Evolutionary conservation across 2,329 filamentous ascomycete species (phyloP).

Genomic region (Penicillium freii): DNA sequence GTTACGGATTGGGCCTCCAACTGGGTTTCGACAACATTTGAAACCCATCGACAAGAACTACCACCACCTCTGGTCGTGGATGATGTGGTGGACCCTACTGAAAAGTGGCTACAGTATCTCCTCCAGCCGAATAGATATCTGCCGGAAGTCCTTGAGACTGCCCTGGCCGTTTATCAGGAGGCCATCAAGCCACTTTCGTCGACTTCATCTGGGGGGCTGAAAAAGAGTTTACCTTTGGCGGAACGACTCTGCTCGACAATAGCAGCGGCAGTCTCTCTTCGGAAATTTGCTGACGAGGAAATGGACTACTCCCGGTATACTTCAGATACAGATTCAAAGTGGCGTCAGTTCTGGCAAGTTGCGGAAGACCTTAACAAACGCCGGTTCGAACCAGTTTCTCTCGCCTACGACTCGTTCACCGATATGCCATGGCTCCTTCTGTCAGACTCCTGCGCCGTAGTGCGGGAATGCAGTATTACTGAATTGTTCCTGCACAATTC

Average conservation of each 20-base stretch:
- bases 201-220: constrained; percentile 40
- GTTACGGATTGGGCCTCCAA: constrained; percentile 60
- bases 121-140: constrained; percentile 82
- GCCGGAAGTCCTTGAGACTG: constrained; percentile 74
- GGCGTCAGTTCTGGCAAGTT: constrained; percentile 85
- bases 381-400: constrained; percentile 74
- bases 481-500: constrained; percentile 74
- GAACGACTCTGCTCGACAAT: constrained; percentile 75
- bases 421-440: constrained; percentile 81
- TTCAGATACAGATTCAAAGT: constrained; percentile 73
- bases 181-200: constrained; percentile 48
- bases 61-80: constrained; percentile 60
- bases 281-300: constrained; percentile 59
- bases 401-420: constrained; percentile 68
- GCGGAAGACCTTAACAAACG: constrained; percentile 83
- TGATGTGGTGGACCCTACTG: constrained; percentile 68
- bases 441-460: constrained; percentile 74
- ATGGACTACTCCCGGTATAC: constrained; percentile 76
- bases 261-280: constrained; percentile 65
- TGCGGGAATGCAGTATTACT: constrained; percentile 74
- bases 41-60: constrained; percentile 53
- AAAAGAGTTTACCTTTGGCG: constrained; percentile 59
- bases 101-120: constrained; percentile 83
- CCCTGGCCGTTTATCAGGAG: constrained; percentile 76
- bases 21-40: constrained; percentile 69